These are phyloP conservation scores for Xylariaceae sp. DNA, from an alignment of 2,329 filamentous ascomycete species.

Conservation along the genomic window DNA sequence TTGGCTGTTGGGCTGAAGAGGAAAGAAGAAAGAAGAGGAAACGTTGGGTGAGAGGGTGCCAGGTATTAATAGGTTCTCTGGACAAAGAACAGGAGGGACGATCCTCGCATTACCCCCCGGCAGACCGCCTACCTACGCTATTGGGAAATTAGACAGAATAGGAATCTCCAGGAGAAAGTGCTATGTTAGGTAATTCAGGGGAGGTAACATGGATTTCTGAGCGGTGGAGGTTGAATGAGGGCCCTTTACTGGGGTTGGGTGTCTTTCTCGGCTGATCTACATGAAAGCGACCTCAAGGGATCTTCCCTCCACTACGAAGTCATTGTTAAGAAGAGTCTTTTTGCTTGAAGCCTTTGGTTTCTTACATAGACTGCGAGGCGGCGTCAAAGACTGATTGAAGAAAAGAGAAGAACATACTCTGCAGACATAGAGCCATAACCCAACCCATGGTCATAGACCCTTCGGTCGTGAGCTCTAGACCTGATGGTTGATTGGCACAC, in stretches of 20 bases:
- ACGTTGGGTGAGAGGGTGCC: constrained; percentile 43
- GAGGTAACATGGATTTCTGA: constrained; percentile 8
- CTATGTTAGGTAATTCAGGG: neutral
- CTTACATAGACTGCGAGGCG: too few relatives aligned
- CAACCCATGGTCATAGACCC: constrained; percentile 3
- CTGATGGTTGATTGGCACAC: constrained; percentile 14
- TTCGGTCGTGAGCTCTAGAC: neutral
- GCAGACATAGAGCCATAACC: too few relatives aligned
- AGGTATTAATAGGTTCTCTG: constrained; percentile 54
- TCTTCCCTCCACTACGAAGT: constrained; percentile 16
- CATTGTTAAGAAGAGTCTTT: constrained; percentile 13
- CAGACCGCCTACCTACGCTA: constrained; percentile 11
- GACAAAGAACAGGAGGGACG: constrained; percentile 41
- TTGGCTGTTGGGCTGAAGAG: constrained; percentile 55
- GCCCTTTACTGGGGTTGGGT: constrained; percentile 11
- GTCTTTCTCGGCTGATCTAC: constrained; percentile 19
- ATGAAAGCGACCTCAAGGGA: constrained; percentile 12
- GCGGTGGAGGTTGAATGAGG: constrained; percentile 27
- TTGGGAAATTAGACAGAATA: constrained; percentile 43
- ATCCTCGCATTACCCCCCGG: constrained; percentile 26
- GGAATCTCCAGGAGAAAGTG: constrained; percentile 31
- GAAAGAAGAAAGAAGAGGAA: constrained; percentile 29
- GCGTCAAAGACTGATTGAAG: too few relatives aligned
- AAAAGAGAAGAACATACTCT: too few relatives aligned
- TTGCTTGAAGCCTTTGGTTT: neutral